Base-by-base conservation (phyloP, 148 eudicot genomes). In the Nepenthes gracilis region DNA sequence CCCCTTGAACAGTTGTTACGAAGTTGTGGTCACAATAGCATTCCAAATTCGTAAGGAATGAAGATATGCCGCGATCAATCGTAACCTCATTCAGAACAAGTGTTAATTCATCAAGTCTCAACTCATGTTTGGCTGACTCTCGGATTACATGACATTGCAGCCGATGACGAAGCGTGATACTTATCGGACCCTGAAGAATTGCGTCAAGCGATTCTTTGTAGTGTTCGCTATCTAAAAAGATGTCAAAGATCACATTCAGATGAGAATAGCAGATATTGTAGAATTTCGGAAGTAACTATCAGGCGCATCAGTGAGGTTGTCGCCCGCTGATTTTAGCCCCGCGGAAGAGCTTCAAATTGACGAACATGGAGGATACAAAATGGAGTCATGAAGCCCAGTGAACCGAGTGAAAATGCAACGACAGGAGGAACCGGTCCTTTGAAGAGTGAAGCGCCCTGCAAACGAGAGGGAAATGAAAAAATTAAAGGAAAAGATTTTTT, bases 341-440 rank as follows among this genome's bases (percentile, higher is more conserved):
- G 7, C 7, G 53, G 38, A 14, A 60, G 59, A 47, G 47, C 38
- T 14, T 36, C n/a, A n/a, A n/a, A 35, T 52, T 9, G 15, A 43
- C n/a, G 64, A 60, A 57, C 40, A 67, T 48, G 62, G 55, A 84
- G 98, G 98, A 93, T 88, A 93, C 98, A 63, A 40, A 88, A 93
- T 53, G 95, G 90, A 58, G 98, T 93, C 98, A 93, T 88, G 77
- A 93, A 93, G 66, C 98, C 98, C 71, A 93, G 67, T 9, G 98
- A 93, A 69, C 98, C 98, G 70, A 93, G 70, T 57, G 96, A 81
- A 65, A 88, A 88, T 59, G 98, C 87, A 57, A 93, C 91, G 32
- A 93, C 63, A 2, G 95, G 98, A 69, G 98, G 98, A 70, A 88
- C 88, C 13, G 98, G 95, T 50, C 98, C 98, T 78, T 93, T 93